A percentile compares a stretch with the other conserved stretches of the same genome.
phyloP scores from a whole-genome alignment of 352 stramenopile genomes.

The Globisporangium spinosum region DNA sequence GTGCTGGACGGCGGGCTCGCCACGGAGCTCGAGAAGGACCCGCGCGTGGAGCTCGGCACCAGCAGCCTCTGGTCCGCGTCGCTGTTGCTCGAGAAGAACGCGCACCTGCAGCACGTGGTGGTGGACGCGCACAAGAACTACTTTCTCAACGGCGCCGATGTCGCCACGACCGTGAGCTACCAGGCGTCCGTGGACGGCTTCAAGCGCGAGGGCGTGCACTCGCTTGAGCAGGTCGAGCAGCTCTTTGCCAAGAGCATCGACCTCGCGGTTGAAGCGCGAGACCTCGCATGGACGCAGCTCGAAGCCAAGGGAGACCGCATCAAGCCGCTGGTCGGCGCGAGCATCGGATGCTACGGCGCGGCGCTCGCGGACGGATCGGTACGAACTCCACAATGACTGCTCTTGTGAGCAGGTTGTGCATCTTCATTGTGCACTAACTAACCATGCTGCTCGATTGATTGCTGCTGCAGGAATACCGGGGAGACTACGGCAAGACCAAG shows the following conservation, averaged over 20 bases:
- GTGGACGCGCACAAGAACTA: slow-evolving; percentile 69
- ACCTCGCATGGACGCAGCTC: slow-evolving; percentile 48
- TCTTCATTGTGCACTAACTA: background rate
- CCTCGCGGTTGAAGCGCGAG: slow-evolving; percentile 60
- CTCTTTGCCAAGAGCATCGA: slow-evolving; percentile 76
- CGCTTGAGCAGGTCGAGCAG: slow-evolving; percentile 41
- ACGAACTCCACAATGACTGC: slow-evolving; percentile 9
- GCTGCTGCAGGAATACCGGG: slow-evolving; percentile 70
- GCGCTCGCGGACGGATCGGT: slow-evolving; percentile 82
- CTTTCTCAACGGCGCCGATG: slow-evolving; percentile 71
- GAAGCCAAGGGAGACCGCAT: slow-evolving; percentile 32
- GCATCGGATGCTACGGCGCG: slow-evolving; percentile 84
- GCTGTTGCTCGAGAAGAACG: slow-evolving; percentile 57
- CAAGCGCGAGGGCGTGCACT: slow-evolving; percentile 52
- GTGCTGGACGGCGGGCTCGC: slow-evolving; percentile 74
- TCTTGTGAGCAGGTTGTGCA: background rate
- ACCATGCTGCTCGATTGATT: background rate
- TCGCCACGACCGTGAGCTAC: slow-evolving; percentile 82
- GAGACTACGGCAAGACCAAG: slow-evolving; percentile 68
- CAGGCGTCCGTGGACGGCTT: slow-evolving; percentile 85
- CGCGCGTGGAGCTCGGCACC: slow-evolving; percentile 47
- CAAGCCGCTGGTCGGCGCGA: slow-evolving; percentile 75
- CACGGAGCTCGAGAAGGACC: slow-evolving; percentile 75
- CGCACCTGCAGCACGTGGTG: slow-evolving; percentile 51
- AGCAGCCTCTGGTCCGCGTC: slow-evolving; percentile 72